phyloP scores from a whole-genome alignment of 192 early-diverging fungal species.

The Coemansia sp. region DNA sequence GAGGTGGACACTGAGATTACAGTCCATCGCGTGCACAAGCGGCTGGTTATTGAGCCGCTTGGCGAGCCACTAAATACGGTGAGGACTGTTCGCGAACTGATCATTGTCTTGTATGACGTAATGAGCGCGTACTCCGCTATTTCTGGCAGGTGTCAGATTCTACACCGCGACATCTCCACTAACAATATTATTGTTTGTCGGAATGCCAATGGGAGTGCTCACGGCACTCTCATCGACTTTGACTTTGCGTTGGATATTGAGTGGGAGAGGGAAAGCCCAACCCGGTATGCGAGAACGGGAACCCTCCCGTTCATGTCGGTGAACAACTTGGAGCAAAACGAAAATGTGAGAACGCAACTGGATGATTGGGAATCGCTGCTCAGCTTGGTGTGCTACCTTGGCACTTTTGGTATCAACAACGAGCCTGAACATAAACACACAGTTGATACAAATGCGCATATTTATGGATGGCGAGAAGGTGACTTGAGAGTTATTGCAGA shows the following conservation, averaged over 20 bases:
- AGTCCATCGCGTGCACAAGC: constrained; percentile 24
- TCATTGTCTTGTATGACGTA: constrained; percentile 24
- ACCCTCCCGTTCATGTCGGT: constrained; percentile 35
- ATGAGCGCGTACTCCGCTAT: constrained; percentile 25
- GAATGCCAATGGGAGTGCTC: not conserved
- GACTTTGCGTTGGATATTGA: constrained; percentile 13
- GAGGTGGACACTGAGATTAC: constrained; percentile 17
- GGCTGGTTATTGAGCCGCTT: constrained; percentile 13
- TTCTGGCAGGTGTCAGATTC: constrained; percentile 8
- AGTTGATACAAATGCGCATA: too few relatives aligned
- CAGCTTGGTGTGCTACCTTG: constrained; percentile 24
- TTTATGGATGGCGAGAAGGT: too few relatives aligned
- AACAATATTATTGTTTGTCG: constrained; percentile 25
- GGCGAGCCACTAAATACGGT: constrained; percentile 6
- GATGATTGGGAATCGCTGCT: constrained; percentile 29
- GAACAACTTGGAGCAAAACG: constrained; percentile 11
- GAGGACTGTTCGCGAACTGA: constrained; percentile 5
- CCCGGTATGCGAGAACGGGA: constrained; percentile 1
- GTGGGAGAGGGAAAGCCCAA: not conserved
- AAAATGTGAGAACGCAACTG: not conserved
- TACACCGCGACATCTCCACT: constrained; percentile 30
- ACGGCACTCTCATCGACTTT: constrained; percentile 33
- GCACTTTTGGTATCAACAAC: constrained; percentile 6
- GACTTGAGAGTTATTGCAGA: too few relatives aligned
- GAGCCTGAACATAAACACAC: not conserved